Evolutionary conservation across 345 rosid species (phyloP).

Genomic region (Salix purpurea): DNA sequence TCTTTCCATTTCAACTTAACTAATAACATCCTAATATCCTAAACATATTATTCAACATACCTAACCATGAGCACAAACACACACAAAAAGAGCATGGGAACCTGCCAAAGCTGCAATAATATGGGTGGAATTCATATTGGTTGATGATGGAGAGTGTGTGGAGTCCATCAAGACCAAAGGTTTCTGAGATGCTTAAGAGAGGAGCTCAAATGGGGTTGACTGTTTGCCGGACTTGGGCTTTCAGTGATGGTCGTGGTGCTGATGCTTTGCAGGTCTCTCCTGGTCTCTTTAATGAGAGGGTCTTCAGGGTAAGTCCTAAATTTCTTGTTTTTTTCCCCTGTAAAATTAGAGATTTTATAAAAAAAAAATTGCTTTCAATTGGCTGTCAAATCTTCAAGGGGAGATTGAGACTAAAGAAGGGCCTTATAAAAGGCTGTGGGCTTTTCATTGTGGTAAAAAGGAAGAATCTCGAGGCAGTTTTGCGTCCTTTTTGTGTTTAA

Average conservation of each 20-base stretch:
- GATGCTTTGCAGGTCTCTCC: conserved; percentile 41
- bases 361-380: neutral
- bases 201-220: conserved; percentile 42
- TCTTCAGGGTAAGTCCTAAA: conserved; percentile 27
- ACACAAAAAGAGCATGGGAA: too few species aligned
- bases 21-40: too few species aligned
- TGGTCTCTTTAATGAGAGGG: conserved; percentile 42
- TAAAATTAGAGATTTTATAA: neutral
- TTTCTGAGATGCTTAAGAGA: conserved; percentile 26
- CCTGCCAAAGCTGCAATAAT: too few species aligned
- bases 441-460: neutral
- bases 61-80: too few species aligned
- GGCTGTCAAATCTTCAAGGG: neutral
- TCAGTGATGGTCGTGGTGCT: conserved; percentile 38
- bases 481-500: neutral
- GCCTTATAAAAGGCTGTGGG: neutral
- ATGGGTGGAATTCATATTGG: conserved; percentile 45
- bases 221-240: conserved; percentile 55
- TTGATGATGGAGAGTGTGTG: conserved; percentile 33
- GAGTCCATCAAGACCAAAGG: conserved; percentile 24
- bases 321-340: neutral
- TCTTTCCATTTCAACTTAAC: neutral
- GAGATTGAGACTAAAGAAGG: neutral
- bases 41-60: neutral
- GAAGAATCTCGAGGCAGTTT: neutral